Evolutionary conservation across 1,139 yeast species (phyloP).

Genomic region (Saccharomyces hybrid): DNA sequence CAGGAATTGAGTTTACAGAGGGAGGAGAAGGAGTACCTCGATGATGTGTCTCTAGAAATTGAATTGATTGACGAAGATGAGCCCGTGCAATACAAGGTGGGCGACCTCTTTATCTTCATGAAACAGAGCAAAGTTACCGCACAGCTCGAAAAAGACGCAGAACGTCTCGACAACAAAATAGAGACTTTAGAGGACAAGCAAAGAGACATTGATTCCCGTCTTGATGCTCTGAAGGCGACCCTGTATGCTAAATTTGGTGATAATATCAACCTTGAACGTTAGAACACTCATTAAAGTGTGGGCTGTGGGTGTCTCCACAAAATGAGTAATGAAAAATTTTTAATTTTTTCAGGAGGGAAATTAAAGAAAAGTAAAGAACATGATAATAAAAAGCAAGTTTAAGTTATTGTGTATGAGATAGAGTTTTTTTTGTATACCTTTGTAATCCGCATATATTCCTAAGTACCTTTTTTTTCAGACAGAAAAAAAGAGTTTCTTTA

Average conservation of each 20-base stretch:
- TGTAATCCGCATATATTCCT: conserved; percentile 1
- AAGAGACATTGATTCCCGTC: conserved; percentile 45
- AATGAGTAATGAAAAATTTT: neutral
- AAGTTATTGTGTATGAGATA: conserved; percentile 1
- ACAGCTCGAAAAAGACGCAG: conserved; percentile 56
- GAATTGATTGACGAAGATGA: conserved; percentile 75
- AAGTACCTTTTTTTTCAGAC: neutral
- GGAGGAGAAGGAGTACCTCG: conserved; percentile 79
- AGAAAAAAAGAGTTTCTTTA: neutral
- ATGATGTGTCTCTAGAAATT: conserved; percentile 76
- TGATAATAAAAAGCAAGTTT: neutral
- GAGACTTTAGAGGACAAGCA: conserved; percentile 41
- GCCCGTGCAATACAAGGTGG: conserved; percentile 55
- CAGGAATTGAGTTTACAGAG: conserved; percentile 44
- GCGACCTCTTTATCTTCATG: conserved; percentile 65
- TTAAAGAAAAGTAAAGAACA: neutral
- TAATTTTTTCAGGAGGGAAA: neutral
- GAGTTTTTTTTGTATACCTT: neutral
- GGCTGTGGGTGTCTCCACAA: conserved; percentile 1
- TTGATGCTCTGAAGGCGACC: conserved; percentile 57
- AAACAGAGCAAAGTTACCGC: conserved; percentile 58
- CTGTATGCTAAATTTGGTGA: conserved; percentile 86
- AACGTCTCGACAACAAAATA: conserved; percentile 44
- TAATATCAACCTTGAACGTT: conserved; percentile 74
- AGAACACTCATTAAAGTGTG: conserved; percentile 2